Percentiles rank a stretch among this genome's conserved stretches.
Evolutionary conservation across 2,329 filamentous ascomycete species (phyloP).

Genomic region (Fusarium luffae): DNA sequence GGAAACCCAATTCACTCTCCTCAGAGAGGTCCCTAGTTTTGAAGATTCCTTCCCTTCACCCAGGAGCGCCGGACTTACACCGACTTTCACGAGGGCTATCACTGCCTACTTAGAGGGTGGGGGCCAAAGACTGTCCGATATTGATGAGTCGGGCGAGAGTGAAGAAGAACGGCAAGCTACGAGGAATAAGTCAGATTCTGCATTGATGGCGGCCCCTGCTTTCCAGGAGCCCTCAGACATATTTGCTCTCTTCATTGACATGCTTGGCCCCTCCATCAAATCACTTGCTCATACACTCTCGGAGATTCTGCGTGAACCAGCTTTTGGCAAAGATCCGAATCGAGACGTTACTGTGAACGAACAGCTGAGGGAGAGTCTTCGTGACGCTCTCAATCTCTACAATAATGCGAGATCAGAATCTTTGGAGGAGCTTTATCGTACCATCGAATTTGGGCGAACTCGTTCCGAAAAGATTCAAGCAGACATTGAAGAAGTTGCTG

Average conservation of each 20-base stretch:
- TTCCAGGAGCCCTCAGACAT: constrained; percentile 80
- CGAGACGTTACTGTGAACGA: constrained; percentile 80
- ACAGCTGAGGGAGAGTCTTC: constrained; percentile 82
- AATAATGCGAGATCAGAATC: constrained; percentile 79
- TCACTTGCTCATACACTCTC: constrained; percentile 92
- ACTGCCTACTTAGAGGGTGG: constrained; percentile 53
- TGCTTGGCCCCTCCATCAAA: constrained; percentile 94
- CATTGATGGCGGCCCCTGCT: constrained; percentile 47
- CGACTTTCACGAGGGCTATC: constrained; percentile 43
- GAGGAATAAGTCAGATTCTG: constrained; percentile 47
- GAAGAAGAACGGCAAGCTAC: constrained; percentile 56
- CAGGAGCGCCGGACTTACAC: constrained; percentile 37
- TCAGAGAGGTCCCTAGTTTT: constrained; percentile 68
- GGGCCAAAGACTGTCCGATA: constrained; percentile 66
- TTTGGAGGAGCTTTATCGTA: constrained; percentile 81
- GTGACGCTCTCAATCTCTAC: constrained; percentile 84
- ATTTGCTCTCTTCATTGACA: constrained; percentile 88
- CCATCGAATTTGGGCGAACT: constrained; percentile 76
- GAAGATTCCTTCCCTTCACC: constrained; percentile 32
- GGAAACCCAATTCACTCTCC: constrained; percentile 85
- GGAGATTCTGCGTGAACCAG: constrained; percentile 86
- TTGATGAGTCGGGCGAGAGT: constrained; percentile 72
- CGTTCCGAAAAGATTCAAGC: constrained; percentile 82
- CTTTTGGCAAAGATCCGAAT: constrained; percentile 76
- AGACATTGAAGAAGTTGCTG: constrained; percentile 95